These are phyloP conservation scores for Aspergillus sp. DNA, from an alignment of 2,329 filamentous ascomycete species.

Conservation along the genomic window DNA sequence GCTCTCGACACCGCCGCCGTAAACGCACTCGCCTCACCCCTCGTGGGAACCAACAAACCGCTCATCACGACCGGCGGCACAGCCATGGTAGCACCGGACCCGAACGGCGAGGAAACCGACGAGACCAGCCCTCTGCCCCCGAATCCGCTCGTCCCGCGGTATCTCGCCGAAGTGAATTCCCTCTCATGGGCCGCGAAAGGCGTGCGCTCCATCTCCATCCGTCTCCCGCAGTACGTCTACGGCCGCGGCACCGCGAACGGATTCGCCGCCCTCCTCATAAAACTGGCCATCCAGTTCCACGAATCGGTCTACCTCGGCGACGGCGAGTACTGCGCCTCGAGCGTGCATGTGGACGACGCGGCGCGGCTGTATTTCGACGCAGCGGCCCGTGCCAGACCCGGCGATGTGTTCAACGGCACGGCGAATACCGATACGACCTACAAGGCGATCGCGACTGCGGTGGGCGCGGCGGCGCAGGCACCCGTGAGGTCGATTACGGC, in stretches of 20 bases:
- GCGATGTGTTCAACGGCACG: slow-evolving; percentile 38
- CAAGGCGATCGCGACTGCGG: slow-evolving; percentile 19
- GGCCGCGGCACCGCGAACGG: slow-evolving; percentile 26
- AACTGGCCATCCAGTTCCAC: slow-evolving; percentile 29
- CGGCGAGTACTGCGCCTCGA: slow-evolving; percentile 38
- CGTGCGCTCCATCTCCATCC: slow-evolving; percentile 36
- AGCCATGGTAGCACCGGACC: slow-evolving; percentile 25
- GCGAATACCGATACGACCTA: slow-evolving; percentile 34
- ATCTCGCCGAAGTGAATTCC: slow-evolving; percentile 22
- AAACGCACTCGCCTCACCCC: slow-evolving; percentile 32
- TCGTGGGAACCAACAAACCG: slow-evolving; percentile 34
- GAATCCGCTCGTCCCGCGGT: slow-evolving; percentile 23
- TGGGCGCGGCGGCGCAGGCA: slow-evolving; percentile 37
- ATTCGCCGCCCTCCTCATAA: slow-evolving; percentile 22
- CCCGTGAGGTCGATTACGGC: slow-evolving; percentile 27
- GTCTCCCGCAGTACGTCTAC: slow-evolving; percentile 42
- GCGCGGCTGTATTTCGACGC: slow-evolving; percentile 39
- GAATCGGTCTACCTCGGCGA: slow-evolving; percentile 37
- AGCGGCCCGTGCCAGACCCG: slow-evolving; percentile 39
- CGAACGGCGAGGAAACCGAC: slow-evolving; percentile 31
- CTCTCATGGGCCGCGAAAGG: slow-evolving; percentile 22
- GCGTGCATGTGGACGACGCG: slow-evolving; percentile 40
- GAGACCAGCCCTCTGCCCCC: slow-evolving; percentile 13
- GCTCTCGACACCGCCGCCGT: slow-evolving; percentile 37
- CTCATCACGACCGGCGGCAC: slow-evolving; percentile 42